These are phyloP conservation scores for Apiotrichum gamsii DNA, from an alignment of 1,284 basidiomycete genomes.

Conservation along the genomic window DNA sequence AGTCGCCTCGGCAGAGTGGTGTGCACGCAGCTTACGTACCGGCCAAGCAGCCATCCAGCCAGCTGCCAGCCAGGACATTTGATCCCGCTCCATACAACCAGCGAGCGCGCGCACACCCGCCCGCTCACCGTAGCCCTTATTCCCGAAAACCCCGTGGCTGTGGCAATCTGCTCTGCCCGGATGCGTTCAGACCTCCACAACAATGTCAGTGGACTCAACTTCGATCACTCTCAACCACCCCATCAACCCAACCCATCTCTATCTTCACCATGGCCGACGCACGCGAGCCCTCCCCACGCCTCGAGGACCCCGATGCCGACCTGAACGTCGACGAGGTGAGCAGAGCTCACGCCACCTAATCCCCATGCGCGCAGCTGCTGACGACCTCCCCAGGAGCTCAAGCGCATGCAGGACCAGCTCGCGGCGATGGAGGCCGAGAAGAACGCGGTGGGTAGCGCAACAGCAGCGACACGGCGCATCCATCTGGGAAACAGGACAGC, in stretches of 20 bases:
- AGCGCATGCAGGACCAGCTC: constrained; percentile 80
- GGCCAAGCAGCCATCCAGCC: no score
- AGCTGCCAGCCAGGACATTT: no score
- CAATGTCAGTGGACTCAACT: background rate
- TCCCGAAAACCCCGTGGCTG: no score
- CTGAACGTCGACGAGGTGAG: constrained; percentile 42
- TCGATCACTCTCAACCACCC: background rate
- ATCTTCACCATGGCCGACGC: constrained; percentile 36
- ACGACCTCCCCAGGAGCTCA: constrained; percentile 45
- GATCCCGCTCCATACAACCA: no score
- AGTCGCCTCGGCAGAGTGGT: no score
- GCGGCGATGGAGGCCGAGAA: constrained; percentile 83
- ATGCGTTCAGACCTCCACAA: no score
- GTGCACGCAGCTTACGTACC: no score
- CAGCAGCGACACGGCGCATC: no score
- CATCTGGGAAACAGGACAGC: no score
- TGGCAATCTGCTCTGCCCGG: no score
- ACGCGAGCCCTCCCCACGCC: constrained; percentile 34
- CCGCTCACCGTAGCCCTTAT: no score
- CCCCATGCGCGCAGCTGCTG: background rate
- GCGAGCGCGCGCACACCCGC: no score
- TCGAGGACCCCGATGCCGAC: constrained; percentile 35
- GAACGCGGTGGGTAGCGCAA: constrained; percentile 51
- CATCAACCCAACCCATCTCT: background rate
- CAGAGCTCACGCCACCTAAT: background rate